phyloP scores from a whole-genome alignment of 768 basidiomycete genomes.

The Naganishia kalamii region DNA sequence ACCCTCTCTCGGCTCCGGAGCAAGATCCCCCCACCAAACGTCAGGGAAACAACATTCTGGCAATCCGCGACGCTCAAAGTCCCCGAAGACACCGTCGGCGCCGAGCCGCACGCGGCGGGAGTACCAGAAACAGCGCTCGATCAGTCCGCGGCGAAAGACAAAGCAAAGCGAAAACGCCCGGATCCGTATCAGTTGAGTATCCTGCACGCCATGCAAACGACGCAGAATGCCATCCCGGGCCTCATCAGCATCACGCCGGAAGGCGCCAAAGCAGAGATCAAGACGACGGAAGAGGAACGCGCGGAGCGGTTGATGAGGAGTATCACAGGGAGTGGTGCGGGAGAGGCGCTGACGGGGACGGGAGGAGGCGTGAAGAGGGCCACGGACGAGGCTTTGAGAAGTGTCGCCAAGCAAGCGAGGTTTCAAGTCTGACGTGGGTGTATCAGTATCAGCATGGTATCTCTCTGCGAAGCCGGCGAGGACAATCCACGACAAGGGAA shows the following conservation, averaged over 20 bases:
- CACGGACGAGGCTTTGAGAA: background rate
- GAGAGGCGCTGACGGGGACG: background rate
- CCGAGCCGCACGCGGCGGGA: background rate
- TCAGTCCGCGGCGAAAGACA: too few species aligned
- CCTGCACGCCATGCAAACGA: conserved; percentile 13
- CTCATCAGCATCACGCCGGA: background rate
- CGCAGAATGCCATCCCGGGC: conserved; percentile 1
- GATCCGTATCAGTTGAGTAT: conserved; percentile 3
- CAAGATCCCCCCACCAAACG: background rate
- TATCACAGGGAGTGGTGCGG: background rate
- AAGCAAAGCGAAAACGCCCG: conserved; percentile 14
- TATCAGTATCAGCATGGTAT: too few species aligned
- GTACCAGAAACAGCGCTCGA: background rate
- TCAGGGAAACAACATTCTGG: conserved; percentile 19
- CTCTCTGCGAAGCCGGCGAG: too few species aligned
- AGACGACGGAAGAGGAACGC: conserved; percentile 9
- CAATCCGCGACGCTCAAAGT: conserved; percentile 13
- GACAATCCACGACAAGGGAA: too few species aligned
- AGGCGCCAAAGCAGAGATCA: background rate
- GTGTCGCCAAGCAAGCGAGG: conserved; percentile 14
- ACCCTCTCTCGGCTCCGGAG: background rate
- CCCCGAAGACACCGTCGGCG: background rate
- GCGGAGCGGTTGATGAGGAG: conserved; percentile 1
- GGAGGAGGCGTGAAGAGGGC: conserved; percentile 10
- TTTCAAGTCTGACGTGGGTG: background rate